Evolutionary conservation across 805 yeast species (phyloP).

Genomic region (Metschnikowia vanudenii): DNA sequence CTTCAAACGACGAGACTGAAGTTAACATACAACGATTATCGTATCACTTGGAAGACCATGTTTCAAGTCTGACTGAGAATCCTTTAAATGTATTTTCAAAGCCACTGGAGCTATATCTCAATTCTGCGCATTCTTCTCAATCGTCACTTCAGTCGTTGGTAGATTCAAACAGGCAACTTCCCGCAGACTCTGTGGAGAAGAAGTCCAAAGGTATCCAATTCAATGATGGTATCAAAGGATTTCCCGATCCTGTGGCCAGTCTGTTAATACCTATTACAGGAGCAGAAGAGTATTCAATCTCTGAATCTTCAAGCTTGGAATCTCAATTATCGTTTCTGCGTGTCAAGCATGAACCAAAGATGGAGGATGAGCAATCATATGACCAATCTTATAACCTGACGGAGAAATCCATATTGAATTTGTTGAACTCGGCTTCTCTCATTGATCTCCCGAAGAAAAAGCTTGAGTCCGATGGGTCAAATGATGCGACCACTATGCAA

Average conservation of each 20-base stretch:
- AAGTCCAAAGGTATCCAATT: constrained; percentile 31
- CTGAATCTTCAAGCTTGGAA: constrained; percentile 10
- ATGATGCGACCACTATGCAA: background rate
- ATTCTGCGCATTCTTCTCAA: constrained; percentile 36
- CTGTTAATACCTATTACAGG: constrained; percentile 28
- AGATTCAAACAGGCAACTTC: constrained; percentile 19
- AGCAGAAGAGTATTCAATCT: constrained; percentile 13
- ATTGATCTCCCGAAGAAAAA: constrained; percentile 3
- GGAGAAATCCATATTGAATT: constrained; percentile 41
- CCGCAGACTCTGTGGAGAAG: constrained; percentile 11
- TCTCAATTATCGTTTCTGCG: constrained; percentile 5
- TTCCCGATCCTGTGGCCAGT: constrained; percentile 38
- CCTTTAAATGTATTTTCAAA: constrained; percentile 34
- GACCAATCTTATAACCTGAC: constrained; percentile 37
- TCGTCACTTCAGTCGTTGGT: constrained; percentile 30
- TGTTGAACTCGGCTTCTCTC: constrained; percentile 28
- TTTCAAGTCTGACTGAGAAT: constrained; percentile 22
- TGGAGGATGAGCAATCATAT: constrained; percentile 23
- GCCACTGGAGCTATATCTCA: constrained; percentile 23
- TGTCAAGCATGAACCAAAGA: background rate
- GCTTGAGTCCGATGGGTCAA: no score
- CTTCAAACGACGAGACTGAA: constrained; percentile 27
- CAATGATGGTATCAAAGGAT: constrained; percentile 45
- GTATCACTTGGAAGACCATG: constrained; percentile 22
- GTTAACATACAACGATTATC: constrained; percentile 38